Percentiles rank a stretch among this genome's conserved stretches.
phyloP scores from a whole-genome alignment of 441 rosid species.

The Metrosideros polymorpha region DNA sequence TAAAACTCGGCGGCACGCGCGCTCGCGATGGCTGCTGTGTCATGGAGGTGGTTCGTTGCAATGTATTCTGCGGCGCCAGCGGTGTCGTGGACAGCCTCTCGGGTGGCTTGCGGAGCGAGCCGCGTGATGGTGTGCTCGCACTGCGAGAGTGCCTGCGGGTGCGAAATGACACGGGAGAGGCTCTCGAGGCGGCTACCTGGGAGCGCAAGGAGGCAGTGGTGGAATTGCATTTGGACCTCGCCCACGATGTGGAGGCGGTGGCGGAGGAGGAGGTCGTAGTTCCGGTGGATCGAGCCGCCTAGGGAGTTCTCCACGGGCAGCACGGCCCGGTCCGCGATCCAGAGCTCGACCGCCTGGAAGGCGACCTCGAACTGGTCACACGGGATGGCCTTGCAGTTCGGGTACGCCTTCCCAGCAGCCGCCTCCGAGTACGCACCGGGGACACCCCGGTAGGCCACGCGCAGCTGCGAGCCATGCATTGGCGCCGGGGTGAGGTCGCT shows the following conservation, averaged over 20 bases:
- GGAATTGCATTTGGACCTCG: slow-evolving; percentile 85
- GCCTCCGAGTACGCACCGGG: slow-evolving; percentile 97
- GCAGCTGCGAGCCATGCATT: slow-evolving; percentile 72
- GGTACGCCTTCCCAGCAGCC: slow-evolving; percentile 93
- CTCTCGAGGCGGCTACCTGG: slow-evolving; percentile 72
- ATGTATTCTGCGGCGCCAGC: slow-evolving; percentile 95
- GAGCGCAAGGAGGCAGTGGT: slow-evolving; percentile 84
- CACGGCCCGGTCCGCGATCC: slow-evolving; percentile 94
- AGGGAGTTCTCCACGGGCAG: slow-evolving; percentile 85
- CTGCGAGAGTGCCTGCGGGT: slow-evolving; percentile 92
- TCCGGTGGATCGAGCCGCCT: slow-evolving; percentile 91
- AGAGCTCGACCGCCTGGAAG: slow-evolving; percentile 90
- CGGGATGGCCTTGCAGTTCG: slow-evolving; percentile 87
- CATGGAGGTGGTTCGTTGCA: slow-evolving; percentile 51
- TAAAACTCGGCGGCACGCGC: slow-evolving; percentile 90
- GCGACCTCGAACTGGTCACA: slow-evolving; percentile 94
- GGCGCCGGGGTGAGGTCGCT: slow-evolving; percentile 84
- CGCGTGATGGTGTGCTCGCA: slow-evolving; percentile 78
- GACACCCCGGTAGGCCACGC: slow-evolving; percentile 92
- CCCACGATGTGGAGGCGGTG: slow-evolving; percentile 96
- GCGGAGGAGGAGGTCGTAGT: slow-evolving; percentile 88
- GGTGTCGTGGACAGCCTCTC: slow-evolving; percentile 92
- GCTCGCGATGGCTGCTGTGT: slow-evolving; percentile 88
- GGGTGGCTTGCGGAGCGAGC: slow-evolving; percentile 60
- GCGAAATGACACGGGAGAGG: slow-evolving; percentile 77